phyloP scores from a whole-genome alignment of 2,329 filamentous ascomycete species.

The Pestalotiopsis fici region DNA sequence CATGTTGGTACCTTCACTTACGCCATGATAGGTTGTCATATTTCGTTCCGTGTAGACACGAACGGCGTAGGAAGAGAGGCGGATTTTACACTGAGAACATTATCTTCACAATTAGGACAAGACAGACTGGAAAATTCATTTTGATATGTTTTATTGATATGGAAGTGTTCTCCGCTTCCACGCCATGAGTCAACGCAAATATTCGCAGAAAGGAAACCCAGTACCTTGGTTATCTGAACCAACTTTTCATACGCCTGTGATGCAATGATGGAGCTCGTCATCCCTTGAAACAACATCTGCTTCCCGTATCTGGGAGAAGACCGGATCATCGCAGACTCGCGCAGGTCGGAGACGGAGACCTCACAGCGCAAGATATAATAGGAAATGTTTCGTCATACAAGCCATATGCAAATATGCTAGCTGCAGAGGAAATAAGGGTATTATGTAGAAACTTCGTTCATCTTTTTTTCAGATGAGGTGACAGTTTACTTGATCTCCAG shows the following conservation, averaged over 20 bases:
- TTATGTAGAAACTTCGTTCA: neutral
- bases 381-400: constrained; percentile 21
- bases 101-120: neutral
- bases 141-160: constrained; percentile 3
- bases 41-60: too few relatives aligned
- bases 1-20: too few relatives aligned
- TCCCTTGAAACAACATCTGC: constrained; percentile 43
- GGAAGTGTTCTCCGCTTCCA: constrained; percentile 17
- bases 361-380: constrained; percentile 32
- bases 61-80: too few relatives aligned
- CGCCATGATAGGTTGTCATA: too few relatives aligned
- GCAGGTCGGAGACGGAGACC: constrained; percentile 53
- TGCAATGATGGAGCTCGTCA: constrained; percentile 54
- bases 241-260: constrained; percentile 47
- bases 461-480: neutral
- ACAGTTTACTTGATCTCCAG: constrained; percentile 75
- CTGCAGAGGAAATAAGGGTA: constrained; percentile 12
- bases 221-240: constrained; percentile 16
- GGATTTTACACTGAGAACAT: neutral
- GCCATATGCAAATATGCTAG: constrained; percentile 24
- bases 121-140: neutral
- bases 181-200: constrained; percentile 13
- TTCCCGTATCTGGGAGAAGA: constrained; percentile 32
- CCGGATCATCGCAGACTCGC: constrained; percentile 42
- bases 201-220: constrained; percentile 22